phyloP scores from a whole-genome alignment of 768 basidiomycete species.

The Pluteus cervinus region DNA sequence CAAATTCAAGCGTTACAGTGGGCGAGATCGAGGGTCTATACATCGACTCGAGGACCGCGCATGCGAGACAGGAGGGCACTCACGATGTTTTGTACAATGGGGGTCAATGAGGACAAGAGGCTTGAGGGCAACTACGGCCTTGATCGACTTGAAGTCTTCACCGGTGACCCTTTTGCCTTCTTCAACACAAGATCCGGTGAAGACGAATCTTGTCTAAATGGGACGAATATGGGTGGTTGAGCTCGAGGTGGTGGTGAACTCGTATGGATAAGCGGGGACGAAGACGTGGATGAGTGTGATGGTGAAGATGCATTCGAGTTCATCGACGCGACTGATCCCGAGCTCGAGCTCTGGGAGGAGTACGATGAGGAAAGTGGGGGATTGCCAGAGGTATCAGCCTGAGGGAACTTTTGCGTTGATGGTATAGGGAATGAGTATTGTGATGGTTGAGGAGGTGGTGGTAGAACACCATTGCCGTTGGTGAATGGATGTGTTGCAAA shows the following conservation, averaged over 20 bases:
- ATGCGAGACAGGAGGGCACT: too few relatives aligned
- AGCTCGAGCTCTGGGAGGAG: too few relatives aligned
- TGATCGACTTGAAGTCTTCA: constrained; percentile 6
- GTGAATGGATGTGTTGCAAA: constrained; percentile 58
- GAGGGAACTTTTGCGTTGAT: too few relatives aligned
- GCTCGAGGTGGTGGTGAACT: constrained; percentile 9
- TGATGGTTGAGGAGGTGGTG: constrained; percentile 40
- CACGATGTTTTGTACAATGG: too few relatives aligned
- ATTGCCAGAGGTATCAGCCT: too few relatives aligned
- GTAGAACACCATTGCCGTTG: constrained; percentile 32
- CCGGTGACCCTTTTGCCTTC: constrained; percentile 23
- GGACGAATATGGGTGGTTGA: constrained; percentile 39
- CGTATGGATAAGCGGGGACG: constrained; percentile 15
- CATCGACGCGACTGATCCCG: too few relatives aligned
- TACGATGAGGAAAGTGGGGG: constrained; percentile 8
- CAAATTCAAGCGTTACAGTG: too few relatives aligned
- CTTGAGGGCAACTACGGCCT: too few relatives aligned
- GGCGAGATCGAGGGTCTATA: too few relatives aligned
- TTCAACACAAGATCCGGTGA: constrained; percentile 49
- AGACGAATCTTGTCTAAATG: constrained; percentile 45
- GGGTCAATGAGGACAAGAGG: too few relatives aligned
- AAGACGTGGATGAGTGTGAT: constrained; percentile 14
- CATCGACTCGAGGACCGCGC: too few relatives aligned
- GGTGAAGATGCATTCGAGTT: too few relatives aligned
- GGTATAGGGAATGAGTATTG: constrained; percentile 39